phyloP scores from a whole-genome alignment of 2,329 filamentous ascomycete species.

The Coniochaeta ligniaria region DNA sequence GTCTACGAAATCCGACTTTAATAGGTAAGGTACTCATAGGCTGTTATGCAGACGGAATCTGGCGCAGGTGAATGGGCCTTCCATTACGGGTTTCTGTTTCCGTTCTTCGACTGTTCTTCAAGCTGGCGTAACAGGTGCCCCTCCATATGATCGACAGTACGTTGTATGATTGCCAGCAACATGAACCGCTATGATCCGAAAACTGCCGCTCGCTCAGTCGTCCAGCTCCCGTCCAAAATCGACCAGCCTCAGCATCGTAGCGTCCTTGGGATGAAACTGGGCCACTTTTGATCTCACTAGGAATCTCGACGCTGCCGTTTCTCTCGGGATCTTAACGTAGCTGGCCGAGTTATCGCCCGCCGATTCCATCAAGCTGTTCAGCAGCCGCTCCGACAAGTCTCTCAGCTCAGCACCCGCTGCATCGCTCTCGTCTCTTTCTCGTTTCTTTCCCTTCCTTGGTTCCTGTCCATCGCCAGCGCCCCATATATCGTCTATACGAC shows the following conservation, averaged over 20 bases:
- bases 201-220: slow-evolving; percentile 25
- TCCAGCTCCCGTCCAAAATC: slow-evolving; percentile 60
- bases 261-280: slow-evolving; percentile 58
- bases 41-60: background rate
- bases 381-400: slow-evolving; percentile 50
- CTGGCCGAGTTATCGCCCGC: slow-evolving; percentile 46
- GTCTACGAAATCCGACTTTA: background rate
- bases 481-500: slow-evolving; percentile 60
- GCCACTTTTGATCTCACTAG: slow-evolving; percentile 59
- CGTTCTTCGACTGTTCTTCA: background rate
- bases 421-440: slow-evolving; percentile 36
- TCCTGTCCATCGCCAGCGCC: slow-evolving; percentile 22
- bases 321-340: slow-evolving; percentile 51
- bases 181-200: background rate
- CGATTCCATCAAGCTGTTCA: slow-evolving; percentile 50
- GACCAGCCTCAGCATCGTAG: slow-evolving; percentile 48
- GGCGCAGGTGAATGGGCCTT: background rate
- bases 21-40: too few species aligned
- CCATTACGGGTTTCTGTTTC: background rate
- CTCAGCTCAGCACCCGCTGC: slow-evolving; percentile 51
- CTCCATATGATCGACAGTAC: background rate
- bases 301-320: slow-evolving; percentile 57
- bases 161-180: slow-evolving; percentile 1
- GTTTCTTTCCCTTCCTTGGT: slow-evolving; percentile 18
- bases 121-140: background rate